phyloP scores from a whole-genome alignment of 805 yeast species.

The Candida quercuum region DNA sequence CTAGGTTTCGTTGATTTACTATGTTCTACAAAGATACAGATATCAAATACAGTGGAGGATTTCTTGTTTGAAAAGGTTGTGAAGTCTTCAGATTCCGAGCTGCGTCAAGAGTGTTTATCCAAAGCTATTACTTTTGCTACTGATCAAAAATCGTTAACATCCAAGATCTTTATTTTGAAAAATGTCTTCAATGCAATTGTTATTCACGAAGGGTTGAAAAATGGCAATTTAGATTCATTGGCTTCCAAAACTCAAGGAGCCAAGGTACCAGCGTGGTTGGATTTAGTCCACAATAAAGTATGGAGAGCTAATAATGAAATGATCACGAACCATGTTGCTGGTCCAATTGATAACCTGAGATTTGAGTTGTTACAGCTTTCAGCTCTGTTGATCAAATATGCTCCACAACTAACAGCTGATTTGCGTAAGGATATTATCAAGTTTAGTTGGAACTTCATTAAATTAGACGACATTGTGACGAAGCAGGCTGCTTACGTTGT shows the following conservation, averaged over 20 bases:
- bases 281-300: conserved; percentile 50
- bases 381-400: conserved; percentile 64
- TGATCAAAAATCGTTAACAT: conserved; percentile 39
- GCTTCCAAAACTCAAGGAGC: conserved; percentile 28
- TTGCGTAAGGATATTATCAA: conserved; percentile 81
- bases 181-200: conserved; percentile 62
- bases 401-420: conserved; percentile 53
- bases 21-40: conserved; percentile 39
- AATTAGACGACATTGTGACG: conserved; percentile 79
- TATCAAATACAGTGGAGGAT: conserved; percentile 45
- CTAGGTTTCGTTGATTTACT: conserved; percentile 38
- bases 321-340: conserved; percentile 50
- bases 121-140: conserved; percentile 47
- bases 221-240: conserved; percentile 43
- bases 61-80: conserved; percentile 56
- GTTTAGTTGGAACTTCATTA: conserved; percentile 91
- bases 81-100: conserved; percentile 37
- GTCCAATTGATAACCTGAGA: conserved; percentile 67
- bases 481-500: conserved; percentile 92
- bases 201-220: conserved; percentile 49
- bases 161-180: conserved; percentile 59
- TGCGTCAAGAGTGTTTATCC: conserved; percentile 46
- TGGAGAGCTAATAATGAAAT: conserved; percentile 67
- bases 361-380: conserved; percentile 79
- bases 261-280: conserved; percentile 55